phyloP scores from a whole-genome alignment of 192 early-diverging fungal species.

The Fimicolochytrium jonesii region DNA sequence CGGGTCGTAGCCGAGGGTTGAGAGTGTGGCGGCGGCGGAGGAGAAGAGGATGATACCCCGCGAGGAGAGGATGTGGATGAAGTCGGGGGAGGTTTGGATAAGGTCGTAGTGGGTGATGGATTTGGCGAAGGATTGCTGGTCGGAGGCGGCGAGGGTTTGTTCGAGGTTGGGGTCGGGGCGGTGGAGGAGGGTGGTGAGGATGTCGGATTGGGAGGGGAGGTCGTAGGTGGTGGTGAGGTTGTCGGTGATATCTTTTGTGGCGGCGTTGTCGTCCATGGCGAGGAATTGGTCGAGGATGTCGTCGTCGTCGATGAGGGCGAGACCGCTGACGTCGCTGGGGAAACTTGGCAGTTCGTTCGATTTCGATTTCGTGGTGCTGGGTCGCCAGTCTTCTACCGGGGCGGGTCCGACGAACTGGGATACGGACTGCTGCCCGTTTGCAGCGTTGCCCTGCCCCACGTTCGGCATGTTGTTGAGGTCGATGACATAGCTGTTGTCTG shows the following conservation, averaged over 20 bases:
- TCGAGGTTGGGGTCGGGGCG: neutral
- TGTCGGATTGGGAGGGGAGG: neutral
- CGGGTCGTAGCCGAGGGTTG: constrained; percentile 46
- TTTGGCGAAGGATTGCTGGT: no score
- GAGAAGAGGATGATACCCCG: constrained; percentile 67
- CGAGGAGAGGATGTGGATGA: constrained; percentile 64
- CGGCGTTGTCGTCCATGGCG: neutral
- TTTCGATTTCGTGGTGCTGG: no score
- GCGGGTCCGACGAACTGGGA: neutral
- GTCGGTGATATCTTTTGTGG: neutral
- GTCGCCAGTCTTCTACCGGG: neutral
- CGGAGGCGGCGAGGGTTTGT: neutral
- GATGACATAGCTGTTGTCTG: constrained; percentile 18
- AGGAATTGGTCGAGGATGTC: neutral
- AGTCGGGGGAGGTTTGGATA: constrained; percentile 37
- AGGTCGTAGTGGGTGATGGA: constrained; percentile 15
- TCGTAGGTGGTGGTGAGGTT: neutral
- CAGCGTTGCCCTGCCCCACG: no score
- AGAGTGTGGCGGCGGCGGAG: constrained; percentile 39
- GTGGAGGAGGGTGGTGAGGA: neutral
- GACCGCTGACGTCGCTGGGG: neutral
- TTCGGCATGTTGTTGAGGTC: neutral
- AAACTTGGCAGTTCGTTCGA: no score
- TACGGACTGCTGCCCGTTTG: neutral
- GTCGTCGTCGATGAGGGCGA: neutral